Percentiles rank a stretch among this genome's conserved stretches.
phyloP scores from a whole-genome alignment of 2,329 filamentous ascomycete species.

The Fusarium lyarnte region DNA sequence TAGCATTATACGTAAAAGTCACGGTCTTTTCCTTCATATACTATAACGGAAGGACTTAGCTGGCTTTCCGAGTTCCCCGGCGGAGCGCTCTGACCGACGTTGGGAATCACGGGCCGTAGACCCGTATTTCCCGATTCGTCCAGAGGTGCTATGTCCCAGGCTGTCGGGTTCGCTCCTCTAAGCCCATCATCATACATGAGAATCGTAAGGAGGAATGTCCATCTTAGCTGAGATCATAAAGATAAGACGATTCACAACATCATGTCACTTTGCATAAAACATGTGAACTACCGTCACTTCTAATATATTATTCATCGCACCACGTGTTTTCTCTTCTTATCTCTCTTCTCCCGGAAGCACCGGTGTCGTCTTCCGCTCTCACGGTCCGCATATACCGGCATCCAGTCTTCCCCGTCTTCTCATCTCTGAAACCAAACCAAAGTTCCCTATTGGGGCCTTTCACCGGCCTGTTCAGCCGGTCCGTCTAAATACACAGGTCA shows the following conservation, averaged over 20 bases:
- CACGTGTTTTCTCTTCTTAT: background rate
- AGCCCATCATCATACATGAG: background rate
- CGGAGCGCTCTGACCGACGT: constrained; percentile 22
- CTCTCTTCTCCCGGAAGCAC: background rate
- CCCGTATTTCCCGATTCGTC: constrained; percentile 26
- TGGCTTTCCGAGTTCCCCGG: constrained; percentile 13
- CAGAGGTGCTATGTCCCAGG: background rate
- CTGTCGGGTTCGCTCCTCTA: constrained; percentile 14
- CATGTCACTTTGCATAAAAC: background rate
- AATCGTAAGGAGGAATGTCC: background rate
- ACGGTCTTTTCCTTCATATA: background rate
- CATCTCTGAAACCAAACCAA: background rate
- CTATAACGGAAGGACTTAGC: background rate
- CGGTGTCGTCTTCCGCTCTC: constrained; percentile 28
- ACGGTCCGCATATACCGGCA: constrained; percentile 40
- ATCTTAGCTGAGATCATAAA: constrained; percentile 6
- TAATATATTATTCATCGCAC: background rate
- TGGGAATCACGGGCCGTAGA: constrained; percentile 36
- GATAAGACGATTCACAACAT: background rate
- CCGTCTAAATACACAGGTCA: constrained; percentile 9
- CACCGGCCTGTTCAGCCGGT: constrained; percentile 15
- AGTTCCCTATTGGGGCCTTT: constrained; percentile 3
- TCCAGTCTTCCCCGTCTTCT: constrained; percentile 9
- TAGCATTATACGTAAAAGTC: background rate
- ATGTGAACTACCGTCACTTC: background rate